Evolutionary conservation across 2,329 filamentous ascomycete genomes (phyloP), one percentile per base, ranked within the genome.

Genomic region (Fusarium euwallaceae): DNA sequence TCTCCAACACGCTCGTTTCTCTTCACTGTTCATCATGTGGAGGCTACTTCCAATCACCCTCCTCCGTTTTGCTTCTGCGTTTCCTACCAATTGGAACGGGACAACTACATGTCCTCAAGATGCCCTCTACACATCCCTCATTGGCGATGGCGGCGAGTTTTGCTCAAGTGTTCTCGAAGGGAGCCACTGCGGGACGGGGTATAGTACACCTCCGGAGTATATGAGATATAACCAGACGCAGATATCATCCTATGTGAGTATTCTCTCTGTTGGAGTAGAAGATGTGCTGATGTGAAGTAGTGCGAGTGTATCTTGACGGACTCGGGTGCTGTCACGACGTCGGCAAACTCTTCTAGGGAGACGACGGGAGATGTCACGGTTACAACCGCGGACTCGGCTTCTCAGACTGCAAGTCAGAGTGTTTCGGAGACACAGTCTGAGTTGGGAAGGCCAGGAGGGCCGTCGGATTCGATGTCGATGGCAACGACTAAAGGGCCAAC

Each of bases 221-320:
- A 70, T 77, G 43, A 76, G 75, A 3, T 80, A 80, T 64, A 78
- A 80, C 24, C 76, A 77, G 45, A 76, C 73, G 12, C 77, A 71
- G 63, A 71, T 83, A 65, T 80, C 81, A 27, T 81, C 79, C 14
- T 80, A 80, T 37, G 81, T 83, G 65, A 78, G 81, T 69, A 2
- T 22, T 16, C 20, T 41, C 8, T 1, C 17, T 2, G 9, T 29
- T 29, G n/a, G 7, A 8, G n/a, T 10, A 4, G 36, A 11, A 14
- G 3, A 14, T 9, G 34, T 56, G 37, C 61, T 76, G 24, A 76
- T 67, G 7, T 17, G 12, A 2, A 36, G 4, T 22, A 82, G 80
- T 82, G 80, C 61, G 70, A 71, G 17, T 82, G 80, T 62, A 76
- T 80, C 34, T 24, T 79, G 17, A 75, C 75, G 16, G 61, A 51